A percentile compares a stretch with the other conserved stretches of the same genome.
Conservation (phyloP, 148 eudicot genomes). For the Nepenthes mirabilis region DNA sequence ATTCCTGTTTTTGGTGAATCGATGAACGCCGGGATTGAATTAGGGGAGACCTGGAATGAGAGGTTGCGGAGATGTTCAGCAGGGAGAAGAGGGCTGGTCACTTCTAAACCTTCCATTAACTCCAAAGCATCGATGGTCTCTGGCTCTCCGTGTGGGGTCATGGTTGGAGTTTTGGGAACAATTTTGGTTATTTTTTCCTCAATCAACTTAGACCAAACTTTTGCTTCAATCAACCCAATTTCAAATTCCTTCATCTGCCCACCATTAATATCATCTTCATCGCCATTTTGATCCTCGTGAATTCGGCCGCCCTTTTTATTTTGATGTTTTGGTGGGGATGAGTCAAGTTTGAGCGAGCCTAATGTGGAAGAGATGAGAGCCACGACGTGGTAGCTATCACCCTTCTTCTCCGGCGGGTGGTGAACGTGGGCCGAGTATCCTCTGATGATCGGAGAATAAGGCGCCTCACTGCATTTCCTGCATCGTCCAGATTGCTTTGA, state of each 20-base stretch:
- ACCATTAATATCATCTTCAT: no score
- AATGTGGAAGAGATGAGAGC: slow-evolving; percentile 70
- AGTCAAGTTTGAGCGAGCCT: slow-evolving; percentile 49
- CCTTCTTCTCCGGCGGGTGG: slow-evolving; percentile 35
- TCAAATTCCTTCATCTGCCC: background rate
- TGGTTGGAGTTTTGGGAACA: slow-evolving; percentile 46
- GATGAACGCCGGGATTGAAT: slow-evolving; percentile 12
- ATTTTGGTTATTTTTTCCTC: slow-evolving; percentile 45
- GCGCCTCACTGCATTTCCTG: slow-evolving; percentile 28
- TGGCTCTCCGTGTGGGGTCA: slow-evolving; percentile 77
- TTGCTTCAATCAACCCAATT: slow-evolving; percentile 60
- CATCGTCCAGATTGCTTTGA: slow-evolving; percentile 43
- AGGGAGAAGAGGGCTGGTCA: slow-evolving; percentile 41
- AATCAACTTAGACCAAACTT: slow-evolving; percentile 84
- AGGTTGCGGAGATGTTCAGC: slow-evolving; percentile 43
- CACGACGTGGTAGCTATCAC: slow-evolving; percentile 55
- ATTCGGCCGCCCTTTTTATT: no score
- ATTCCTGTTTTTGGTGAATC: slow-evolving; percentile 8
- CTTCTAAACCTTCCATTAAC: slow-evolving; percentile 90
- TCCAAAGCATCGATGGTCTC: slow-evolving; percentile 74
- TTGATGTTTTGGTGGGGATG: background rate
- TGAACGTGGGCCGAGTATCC: slow-evolving; percentile 58
- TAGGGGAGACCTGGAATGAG: slow-evolving; percentile 37
- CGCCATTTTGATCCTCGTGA: no score
- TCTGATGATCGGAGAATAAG: slow-evolving; percentile 27